Conservation (phyloP, 129 eudicot species). For the Saposhnikovia divaricata region DNA sequence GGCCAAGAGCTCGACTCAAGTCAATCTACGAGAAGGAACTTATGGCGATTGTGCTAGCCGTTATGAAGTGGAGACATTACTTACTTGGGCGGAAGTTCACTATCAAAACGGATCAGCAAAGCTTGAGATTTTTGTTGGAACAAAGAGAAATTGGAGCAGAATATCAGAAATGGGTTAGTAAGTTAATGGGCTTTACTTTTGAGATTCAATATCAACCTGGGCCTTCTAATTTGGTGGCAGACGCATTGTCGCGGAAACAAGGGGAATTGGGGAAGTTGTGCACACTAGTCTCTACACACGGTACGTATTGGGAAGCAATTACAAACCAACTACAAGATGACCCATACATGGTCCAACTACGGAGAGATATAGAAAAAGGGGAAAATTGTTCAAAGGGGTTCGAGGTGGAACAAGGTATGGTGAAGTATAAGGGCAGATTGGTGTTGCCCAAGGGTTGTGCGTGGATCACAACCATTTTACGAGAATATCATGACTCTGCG, state of each 20-base stretch:
- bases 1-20: background rate
- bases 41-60: background rate
- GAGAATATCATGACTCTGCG: background rate
- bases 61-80: background rate
- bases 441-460: fast-evolving
- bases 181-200: constrained; percentile 4
- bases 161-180: background rate
- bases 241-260: background rate
- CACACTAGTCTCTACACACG: too few species aligned
- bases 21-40: background rate
- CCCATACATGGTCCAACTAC: too few species aligned
- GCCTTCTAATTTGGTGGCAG: background rate
- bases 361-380: too few species aligned
- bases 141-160: background rate
- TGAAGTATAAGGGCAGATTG: too few species aligned
- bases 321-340: fast-evolving
- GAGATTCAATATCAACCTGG: constrained; percentile 8
- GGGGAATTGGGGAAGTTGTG: too few species aligned
- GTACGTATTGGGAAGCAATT: fast-evolving
- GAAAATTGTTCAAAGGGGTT: too few species aligned
- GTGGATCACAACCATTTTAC: fast-evolving
- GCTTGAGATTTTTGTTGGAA: background rate
- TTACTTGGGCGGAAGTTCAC: background rate
- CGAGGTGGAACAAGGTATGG: fast-evolving
- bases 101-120: background rate